Base-by-base conservation (phyloP, 768 basidiomycete genomes). In the Xanthoconium purpureum region DNA sequence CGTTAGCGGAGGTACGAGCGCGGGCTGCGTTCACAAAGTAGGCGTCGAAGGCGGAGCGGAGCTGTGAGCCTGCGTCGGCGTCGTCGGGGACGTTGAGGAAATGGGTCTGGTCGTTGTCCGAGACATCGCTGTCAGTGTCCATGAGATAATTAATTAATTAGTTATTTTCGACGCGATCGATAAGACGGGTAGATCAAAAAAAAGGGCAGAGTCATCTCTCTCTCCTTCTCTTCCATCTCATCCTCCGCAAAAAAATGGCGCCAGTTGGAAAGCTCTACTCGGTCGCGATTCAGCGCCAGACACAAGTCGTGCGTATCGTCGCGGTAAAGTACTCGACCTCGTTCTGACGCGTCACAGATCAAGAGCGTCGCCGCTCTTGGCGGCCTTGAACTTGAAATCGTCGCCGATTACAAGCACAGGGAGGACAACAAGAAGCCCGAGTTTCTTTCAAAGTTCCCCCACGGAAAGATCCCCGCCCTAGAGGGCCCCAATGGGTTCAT, bases 381-480 rank as follows among this genome's bases (percentile, higher is more conserved):
- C 40, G 85, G 83, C 37, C 65, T 89, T 58, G 77, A 82, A 47
- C 60, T 90, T 54, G 80, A 84, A 55, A 56, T 78, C 50, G 80
- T 82, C 15, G 73, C 74, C 18, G 65, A 61, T 53, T 89, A 88
- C 70, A 77, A 75, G 52, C 85, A 88, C 70, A 74, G 71, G 56
- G 78, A 84, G 63, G 80, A 82, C 67, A 91, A 91, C 78, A 82
- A 81, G 69, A 83, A 81, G 66, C 80, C 87, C 0, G 87, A 84
- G 33, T 91, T 85, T 72, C 69, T 83, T 46, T 69, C 75, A 57
- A 93, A 94, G 73, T 94, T 91, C 74, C 84, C 88, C 48, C 80
- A 79, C 55, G 88, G 89, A 54, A 92, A 93, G 78, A 83, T 96
- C 63, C 96, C 97, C 29, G 87, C 88, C 37, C 81, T 88, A 51